Conservation (phyloP, 1,284 basidiomycete genomes). For the Leccinum fallax region DNA sequence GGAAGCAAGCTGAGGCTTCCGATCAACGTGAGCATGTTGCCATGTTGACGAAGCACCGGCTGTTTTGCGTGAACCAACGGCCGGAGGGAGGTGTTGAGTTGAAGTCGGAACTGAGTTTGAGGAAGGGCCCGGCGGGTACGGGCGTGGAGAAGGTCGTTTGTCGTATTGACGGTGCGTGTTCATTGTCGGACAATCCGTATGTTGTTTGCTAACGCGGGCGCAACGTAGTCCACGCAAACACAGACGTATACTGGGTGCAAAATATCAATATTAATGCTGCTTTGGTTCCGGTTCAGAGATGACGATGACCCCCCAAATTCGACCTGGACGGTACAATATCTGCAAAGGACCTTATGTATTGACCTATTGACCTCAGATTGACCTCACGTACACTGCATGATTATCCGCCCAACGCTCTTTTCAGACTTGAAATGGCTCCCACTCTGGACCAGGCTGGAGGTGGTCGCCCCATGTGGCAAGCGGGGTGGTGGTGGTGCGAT, state of each 20-base stretch:
- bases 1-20: constrained; percentile 59
- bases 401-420: no score
- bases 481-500: no score
- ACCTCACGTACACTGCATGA: no score
- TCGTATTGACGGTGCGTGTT: constrained; percentile 55
- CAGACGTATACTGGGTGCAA: constrained; percentile 58
- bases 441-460: no score
- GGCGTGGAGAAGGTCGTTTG: constrained; percentile 52
- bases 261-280: constrained; percentile 42
- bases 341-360: no score
- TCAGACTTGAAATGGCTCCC: no score
- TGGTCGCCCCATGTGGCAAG: no score
- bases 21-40: constrained; percentile 46
- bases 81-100: constrained; percentile 40
- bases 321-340: no score
- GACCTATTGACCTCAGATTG: no score
- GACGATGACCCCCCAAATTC: no score
- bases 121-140: constrained; percentile 35
- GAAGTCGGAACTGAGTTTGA: constrained; percentile 52
- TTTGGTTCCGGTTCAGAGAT: background rate
- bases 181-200: background rate
- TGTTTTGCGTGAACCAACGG: constrained; percentile 59
- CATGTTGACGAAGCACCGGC: constrained; percentile 55
- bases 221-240: constrained; percentile 52
- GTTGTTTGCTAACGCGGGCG: constrained; percentile 1